Base-by-base conservation (phyloP, 2,329 filamentous ascomycete species). In the Claviceps lovelessii region DNA sequence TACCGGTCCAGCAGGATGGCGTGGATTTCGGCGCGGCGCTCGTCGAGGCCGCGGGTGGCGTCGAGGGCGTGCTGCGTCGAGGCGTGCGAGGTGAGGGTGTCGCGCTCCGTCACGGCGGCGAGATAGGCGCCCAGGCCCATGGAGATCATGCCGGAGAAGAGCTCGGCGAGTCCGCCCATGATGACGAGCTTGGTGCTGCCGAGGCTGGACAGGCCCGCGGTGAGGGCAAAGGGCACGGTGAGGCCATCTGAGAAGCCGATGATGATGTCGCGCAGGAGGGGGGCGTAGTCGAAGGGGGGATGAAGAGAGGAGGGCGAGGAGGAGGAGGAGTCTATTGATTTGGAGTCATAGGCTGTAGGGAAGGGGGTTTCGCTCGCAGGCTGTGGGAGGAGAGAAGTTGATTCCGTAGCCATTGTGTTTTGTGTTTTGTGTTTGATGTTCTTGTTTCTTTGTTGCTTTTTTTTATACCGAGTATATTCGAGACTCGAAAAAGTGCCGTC, bases 51-150 rank as follows among this genome's bases (percentile, higher is more conserved):
- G 51, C 71, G 64, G 50, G 64, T 65, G 17, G 78, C 72, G 58
- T 76, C 73, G 17, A 55, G 58, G 48, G 65, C 65, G 41, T 65
- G 57, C 61, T 78, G 75, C 48, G 73, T 71, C 54, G 66, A 64
- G 58, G 74, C 71, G 60, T 78, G 75, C 17, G 73, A 73, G 53
- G 73, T 69, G 64, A 76, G 78, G 58, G 73, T 72, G 58, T 75
- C 72, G 17, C 67, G 66, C 63, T 84, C 79, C 0, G 79, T 80
- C 46, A 74, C 72, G 33, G 82, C 83, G 9, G 84, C 85, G 1
- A 90, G 73, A 65, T 86, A 89, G 7, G 83, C 85, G 29, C 86
- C 85, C 6, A 90, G 73, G 1, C 86, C 86, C 86, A 90, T 90
- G 54, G 79, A 85, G 60, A 90, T 88, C 60, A 83, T 81, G 19